Evolutionary conservation across 495 filamentous ascomycete genomes (phyloP).

Genomic region (Penicillium verhagenii): DNA sequence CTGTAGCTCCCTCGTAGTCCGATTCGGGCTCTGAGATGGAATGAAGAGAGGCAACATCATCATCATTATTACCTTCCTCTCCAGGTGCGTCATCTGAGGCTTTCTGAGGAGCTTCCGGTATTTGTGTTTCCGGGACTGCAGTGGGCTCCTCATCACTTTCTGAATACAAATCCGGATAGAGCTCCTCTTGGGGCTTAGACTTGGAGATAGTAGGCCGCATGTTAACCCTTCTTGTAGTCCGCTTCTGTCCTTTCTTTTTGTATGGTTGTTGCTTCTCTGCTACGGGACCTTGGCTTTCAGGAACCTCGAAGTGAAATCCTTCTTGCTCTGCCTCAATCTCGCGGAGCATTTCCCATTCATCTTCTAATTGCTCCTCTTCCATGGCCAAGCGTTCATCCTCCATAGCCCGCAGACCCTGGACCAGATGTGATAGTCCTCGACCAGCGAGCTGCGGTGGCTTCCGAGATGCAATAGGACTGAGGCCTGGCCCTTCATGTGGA

Average conservation of each 20-base stretch:
- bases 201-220: slow-evolving; percentile 59
- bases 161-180: slow-evolving; percentile 20
- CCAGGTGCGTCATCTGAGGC: slow-evolving; percentile 23
- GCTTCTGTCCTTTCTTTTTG: slow-evolving; percentile 93
- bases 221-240: slow-evolving; percentile 73
- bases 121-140: slow-evolving; percentile 37
- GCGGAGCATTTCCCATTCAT: slow-evolving; percentile 77
- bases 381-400: slow-evolving; percentile 76
- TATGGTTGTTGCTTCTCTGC: slow-evolving; percentile 57
- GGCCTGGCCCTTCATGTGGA: slow-evolving; percentile 16
- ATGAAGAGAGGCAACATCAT: slow-evolving; percentile 31
- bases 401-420: slow-evolving; percentile 73
- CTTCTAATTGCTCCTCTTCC: slow-evolving; percentile 73
- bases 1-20: slow-evolving; percentile 26
- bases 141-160: slow-evolving; percentile 33
- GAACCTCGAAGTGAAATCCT: slow-evolving; percentile 46
- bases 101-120: slow-evolving; percentile 7
- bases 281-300: slow-evolving; percentile 56
- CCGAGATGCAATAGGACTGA: slow-evolving; percentile 50
- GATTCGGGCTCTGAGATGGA: slow-evolving; percentile 35
- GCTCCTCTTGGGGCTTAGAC: slow-evolving; percentile 18
- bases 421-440: slow-evolving; percentile 73
- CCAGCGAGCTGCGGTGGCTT: slow-evolving; percentile 65
- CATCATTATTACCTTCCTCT: slow-evolving; percentile 19
- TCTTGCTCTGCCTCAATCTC: slow-evolving; percentile 69